Evolutionary conservation across 345 rosid genomes (phyloP), one percentile per base, ranked within the genome.

Genomic region (Boechera divaricarpa): DNA sequence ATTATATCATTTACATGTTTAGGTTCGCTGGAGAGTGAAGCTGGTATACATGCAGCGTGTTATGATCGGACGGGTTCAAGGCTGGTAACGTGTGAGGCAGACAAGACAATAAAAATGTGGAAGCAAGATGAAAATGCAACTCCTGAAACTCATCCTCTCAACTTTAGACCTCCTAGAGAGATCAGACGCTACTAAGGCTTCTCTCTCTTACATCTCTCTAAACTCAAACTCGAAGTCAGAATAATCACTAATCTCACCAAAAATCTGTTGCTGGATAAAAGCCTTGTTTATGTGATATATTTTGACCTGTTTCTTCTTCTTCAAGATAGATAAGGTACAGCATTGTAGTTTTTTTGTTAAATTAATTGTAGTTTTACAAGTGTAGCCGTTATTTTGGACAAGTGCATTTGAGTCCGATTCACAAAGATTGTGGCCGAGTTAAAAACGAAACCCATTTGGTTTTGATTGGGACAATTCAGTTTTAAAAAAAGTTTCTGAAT

Each of bases 1-100:
- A 21, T 60, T 60, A 18, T 51, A 31, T 68, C 16, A 32, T 67
- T 49, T 66, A 10, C 66, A 29, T 60, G 61, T 21, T 18, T 28
- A 92, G 98, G 98, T 9, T 92, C 98, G 15, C 81, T 95, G 96
- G 98, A 92, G 28, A 74, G 97, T 80, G 98, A 95, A 90, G 97
- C 98, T 2, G 96, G 96, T 76, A 89, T 91, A 21, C 91, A 88
- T 78, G 97, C 91, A 33, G 57, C 84, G 33, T 84, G 82, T 15
- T 95, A 89, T 31, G 98, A 95, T 54, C 1, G 82, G 13, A 92
- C 97, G 13, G 97, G 98, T 57, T 77, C 97, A 32, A 87, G 96
- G 76, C 84, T 95, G 41, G 66, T 91, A 36, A 72, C 86, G 1
- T 92, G 98, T 18, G 94, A 95, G 70, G 94, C 90, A 29, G 98